Percentiles rank a stretch among this genome's conserved stretches.
These are phyloP conservation scores for Otatea glauca DNA, from an alignment of 176 grass and related monocot genomes.

Conservation along the genomic window DNA sequence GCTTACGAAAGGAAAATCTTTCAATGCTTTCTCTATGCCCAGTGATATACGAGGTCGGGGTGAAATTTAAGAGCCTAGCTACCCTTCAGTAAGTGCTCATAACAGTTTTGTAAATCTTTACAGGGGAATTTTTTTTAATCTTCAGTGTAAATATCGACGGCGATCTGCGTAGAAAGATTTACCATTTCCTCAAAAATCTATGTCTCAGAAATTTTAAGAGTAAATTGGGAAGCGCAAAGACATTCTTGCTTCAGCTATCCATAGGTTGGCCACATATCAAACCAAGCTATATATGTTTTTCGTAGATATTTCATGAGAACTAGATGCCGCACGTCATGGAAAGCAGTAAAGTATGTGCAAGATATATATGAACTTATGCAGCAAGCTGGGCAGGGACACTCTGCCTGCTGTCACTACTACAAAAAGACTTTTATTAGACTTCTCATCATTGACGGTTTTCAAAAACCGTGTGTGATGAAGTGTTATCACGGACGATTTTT, in stretches of 20 bases:
- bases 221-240: conserved; percentile 13
- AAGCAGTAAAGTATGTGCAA: conserved; percentile 34
- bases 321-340: conserved; percentile 45
- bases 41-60: neutral
- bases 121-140: too few relatives aligned
- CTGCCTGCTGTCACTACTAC: neutral
- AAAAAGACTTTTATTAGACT: too few relatives aligned
- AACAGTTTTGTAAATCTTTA: neutral
- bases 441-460: too few relatives aligned
- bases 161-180: neutral
- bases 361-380: conserved; percentile 29
- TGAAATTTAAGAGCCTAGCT: neutral
- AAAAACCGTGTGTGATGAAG: too few relatives aligned
- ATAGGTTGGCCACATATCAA: conserved; percentile 43
- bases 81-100: neutral
- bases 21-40: neutral
- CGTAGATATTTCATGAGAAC: conserved; percentile 40
- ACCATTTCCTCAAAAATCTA: neutral
- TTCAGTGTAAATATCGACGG: neutral
- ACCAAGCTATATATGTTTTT: conserved; percentile 24
- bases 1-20: neutral
- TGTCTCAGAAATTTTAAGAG: neutral
- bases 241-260: conserved; percentile 35
- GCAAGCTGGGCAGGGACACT: neutral
- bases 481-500: too few relatives aligned